These are phyloP conservation scores for Samsoniella hepiali DNA, from an alignment of 2,329 filamentous ascomycete genomes.

Conservation along the genomic window DNA sequence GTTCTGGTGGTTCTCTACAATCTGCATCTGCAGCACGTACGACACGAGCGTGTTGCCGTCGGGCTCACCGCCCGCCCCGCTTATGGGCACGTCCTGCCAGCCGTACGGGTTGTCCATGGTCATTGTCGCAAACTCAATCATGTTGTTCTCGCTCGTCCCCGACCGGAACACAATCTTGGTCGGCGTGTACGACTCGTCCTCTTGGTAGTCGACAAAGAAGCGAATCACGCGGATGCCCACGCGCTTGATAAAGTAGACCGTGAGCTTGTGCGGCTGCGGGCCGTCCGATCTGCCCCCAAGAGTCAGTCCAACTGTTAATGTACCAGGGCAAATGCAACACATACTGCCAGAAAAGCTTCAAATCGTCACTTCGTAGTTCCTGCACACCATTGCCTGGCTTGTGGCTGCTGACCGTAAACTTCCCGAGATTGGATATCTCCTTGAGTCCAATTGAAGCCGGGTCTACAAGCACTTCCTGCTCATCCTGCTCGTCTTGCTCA, in stretches of 20 bases:
- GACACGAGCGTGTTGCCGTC: conserved; percentile 76
- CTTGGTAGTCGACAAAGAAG: conserved; percentile 86
- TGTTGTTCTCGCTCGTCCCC: conserved; percentile 85
- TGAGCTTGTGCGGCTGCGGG: conserved; percentile 77
- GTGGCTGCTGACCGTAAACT: conserved; percentile 77
- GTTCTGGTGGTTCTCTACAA: conserved; percentile 97
- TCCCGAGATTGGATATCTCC: conserved; percentile 80
- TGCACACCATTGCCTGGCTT: conserved; percentile 78
- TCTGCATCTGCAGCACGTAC: conserved; percentile 84
- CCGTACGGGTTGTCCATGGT: conserved; percentile 75
- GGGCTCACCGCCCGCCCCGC: conserved; percentile 52
- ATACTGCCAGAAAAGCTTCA: conserved; percentile 75
- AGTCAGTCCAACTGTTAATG: conserved; percentile 2
- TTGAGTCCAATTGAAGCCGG: conserved; percentile 59
- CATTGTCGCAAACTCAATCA: conserved; percentile 83
- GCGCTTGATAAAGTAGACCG: conserved; percentile 81
- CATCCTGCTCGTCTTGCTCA: conserved; percentile 38
- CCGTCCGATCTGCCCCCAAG: conserved; percentile 64
- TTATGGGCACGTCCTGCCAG: conserved; percentile 80
- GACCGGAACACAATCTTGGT: conserved; percentile 87
- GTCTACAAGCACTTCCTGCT: conserved; percentile 46
- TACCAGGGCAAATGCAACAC: conserved; percentile 27
- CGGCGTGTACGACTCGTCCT: conserved; percentile 95
- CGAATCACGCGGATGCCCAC: conserved; percentile 74
- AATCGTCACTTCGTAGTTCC: conserved; percentile 70